A percentile compares a stretch with the other conserved stretches of the same genome.
Evolutionary conservation across 1,284 basidiomycete species (phyloP).

Genomic region (Gymnopus androsaceus): DNA sequence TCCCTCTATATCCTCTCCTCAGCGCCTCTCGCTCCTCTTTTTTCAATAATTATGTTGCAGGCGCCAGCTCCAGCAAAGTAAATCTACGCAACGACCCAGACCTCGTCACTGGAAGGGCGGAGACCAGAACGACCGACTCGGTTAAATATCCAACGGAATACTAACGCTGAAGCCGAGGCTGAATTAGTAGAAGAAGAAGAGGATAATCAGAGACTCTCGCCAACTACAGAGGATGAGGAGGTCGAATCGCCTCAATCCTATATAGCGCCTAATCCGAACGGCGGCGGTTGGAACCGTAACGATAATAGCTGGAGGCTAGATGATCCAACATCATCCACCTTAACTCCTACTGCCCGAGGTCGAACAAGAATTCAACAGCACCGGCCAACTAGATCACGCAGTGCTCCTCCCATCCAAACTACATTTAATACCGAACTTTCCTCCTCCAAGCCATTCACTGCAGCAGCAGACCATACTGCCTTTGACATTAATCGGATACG

Average conservation of each 20-base stretch:
- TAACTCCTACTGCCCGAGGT: constrained; percentile 9
- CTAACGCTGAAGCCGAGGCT: neutral
- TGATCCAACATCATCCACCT: neutral
- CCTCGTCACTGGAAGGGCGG: neutral
- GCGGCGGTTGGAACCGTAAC: constrained; percentile 2
- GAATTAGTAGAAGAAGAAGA: neutral
- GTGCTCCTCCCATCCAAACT: constrained; percentile 43
- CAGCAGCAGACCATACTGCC: constrained; percentile 4
- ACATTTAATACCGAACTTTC: constrained; percentile 24
- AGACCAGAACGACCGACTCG: constrained; percentile 4
- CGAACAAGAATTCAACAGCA: constrained; percentile 28
- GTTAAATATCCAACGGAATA: neutral
- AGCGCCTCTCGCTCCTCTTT: constrained; percentile 13
- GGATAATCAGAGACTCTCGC: neutral
- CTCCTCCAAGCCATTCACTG: constrained; percentile 17
- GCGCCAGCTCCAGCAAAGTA: constrained; percentile 17
- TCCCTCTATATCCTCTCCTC: constrained; percentile 15
- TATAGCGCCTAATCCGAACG: neutral
- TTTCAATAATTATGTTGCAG: constrained; percentile 16
- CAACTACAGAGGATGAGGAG: neutral
- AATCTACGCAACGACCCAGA: neutral
- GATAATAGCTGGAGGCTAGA: neutral
- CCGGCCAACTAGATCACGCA: constrained; percentile 44
- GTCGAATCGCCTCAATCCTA: constrained; percentile 3
- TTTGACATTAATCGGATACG: constrained; percentile 9